Conservation (phyloP, 2,329 filamentous ascomycete species). For the Aspergillus terreus region DNA sequence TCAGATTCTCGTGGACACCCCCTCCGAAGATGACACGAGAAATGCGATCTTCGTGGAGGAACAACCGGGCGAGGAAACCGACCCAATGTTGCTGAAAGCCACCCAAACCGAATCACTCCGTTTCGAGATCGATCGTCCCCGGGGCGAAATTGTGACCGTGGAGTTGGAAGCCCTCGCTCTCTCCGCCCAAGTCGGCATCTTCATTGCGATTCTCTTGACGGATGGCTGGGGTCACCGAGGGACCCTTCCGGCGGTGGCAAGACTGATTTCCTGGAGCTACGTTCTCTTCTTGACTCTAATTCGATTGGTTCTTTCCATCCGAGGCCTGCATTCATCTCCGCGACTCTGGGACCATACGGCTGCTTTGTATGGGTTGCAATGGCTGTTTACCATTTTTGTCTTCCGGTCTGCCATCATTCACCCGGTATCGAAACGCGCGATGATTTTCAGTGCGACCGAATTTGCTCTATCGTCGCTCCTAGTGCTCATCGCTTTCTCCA, state of each 20-base stretch:
- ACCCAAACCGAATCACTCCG: slow-evolving; percentile 46
- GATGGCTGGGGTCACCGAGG: slow-evolving; percentile 58
- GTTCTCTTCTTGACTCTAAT: slow-evolving; percentile 68
- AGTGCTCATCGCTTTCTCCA: slow-evolving; percentile 71
- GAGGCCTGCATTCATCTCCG: slow-evolving; percentile 63
- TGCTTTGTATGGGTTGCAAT: slow-evolving; percentile 74
- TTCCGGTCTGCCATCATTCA: slow-evolving; percentile 86
- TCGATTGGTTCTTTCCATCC: slow-evolving; percentile 62
- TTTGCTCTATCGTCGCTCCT: slow-evolving; percentile 74
- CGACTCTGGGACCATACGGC: slow-evolving; percentile 92
- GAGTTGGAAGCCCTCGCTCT: slow-evolving; percentile 73
- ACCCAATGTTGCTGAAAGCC: slow-evolving; percentile 55
- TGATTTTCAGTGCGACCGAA: slow-evolving; percentile 65
- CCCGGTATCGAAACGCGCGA: slow-evolving; percentile 60
- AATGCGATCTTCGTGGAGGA: slow-evolving; percentile 49
- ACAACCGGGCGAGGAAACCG: slow-evolving; percentile 48
- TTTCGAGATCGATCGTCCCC: slow-evolving; percentile 68
- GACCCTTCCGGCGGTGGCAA: slow-evolving; percentile 59
- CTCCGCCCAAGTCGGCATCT: slow-evolving; percentile 66
- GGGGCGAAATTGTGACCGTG: slow-evolving; percentile 67
- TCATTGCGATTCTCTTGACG: slow-evolving; percentile 61
- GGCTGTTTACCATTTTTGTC: slow-evolving; percentile 69
- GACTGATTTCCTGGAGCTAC: slow-evolving; percentile 76
- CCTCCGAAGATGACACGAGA: slow-evolving; percentile 45
- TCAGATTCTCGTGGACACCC: slow-evolving; percentile 38